Conservation (phyloP, 2,329 filamentous ascomycete genomes). For the Nemania diffusa region DNA sequence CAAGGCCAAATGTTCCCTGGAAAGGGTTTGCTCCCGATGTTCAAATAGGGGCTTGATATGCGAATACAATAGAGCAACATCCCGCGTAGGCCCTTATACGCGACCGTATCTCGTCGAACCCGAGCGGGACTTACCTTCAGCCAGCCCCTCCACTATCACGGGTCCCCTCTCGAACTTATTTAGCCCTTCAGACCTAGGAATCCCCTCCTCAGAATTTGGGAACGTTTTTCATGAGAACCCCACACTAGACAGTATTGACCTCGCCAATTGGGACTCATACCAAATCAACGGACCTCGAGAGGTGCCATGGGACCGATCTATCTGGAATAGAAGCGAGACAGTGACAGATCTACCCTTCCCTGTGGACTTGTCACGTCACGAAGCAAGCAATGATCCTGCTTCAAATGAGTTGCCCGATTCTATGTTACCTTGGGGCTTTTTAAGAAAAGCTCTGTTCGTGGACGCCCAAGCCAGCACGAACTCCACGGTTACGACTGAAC, state of each 20-base stretch:
- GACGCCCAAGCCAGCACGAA: neutral
- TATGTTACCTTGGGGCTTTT: neutral
- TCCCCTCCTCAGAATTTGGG: neutral
- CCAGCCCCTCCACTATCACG: neutral
- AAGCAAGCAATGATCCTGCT: neutral
- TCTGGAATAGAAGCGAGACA: neutral
- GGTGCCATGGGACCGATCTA: neutral
- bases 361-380: neutral
- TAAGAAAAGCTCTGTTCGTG: neutral
- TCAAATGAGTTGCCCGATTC: neutral
- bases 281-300: neutral
- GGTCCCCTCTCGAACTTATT: neutral
- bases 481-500: neutral
- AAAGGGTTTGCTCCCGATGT: constrained; percentile 39
- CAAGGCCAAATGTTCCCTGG: constrained; percentile 45
- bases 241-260: neutral
- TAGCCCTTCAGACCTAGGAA: neutral
- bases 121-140: neutral
- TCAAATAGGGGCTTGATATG: constrained; percentile 36
- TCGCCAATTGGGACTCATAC: neutral
- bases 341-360: neutral
- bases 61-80: constrained; percentile 31
- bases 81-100: constrained; percentile 24
- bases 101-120: neutral
- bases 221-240: neutral